Base-by-base conservation (phyloP, 768 basidiomycete genomes). In the Leucocoprinus sp. region DNA sequence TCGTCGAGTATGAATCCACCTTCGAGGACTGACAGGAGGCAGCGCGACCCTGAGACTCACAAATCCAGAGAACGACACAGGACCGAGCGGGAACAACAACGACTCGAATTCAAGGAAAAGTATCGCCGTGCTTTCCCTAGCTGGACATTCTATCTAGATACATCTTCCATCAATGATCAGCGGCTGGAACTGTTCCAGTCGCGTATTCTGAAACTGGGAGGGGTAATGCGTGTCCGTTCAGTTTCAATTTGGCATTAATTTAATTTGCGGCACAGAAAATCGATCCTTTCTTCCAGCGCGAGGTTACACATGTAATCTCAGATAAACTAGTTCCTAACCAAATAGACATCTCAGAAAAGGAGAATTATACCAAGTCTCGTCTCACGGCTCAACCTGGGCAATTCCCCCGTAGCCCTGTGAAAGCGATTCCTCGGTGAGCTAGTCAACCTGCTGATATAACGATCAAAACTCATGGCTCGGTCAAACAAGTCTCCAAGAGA, bases 261-360 rank as follows among this genome's bases (percentile, higher is more conserved):
- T 48, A 33, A 39, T 35, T 41, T 11, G 27, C 19, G 5, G 15
- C 48, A 27, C 56, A 98, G 96, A 71, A 70, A 45, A 76, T 91
- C 45, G 90, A 95, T 40, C 76, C 81, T 50, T 96, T 96, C 71
- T 93, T 97, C 62, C 89, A 86, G 23, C 80, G 73, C 38, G 74
- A 79, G 38, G 78, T 95, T 19, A 93, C 92, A 0, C 95, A 98
- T 65, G 72, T 97, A 51, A 82, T 95, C 58, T 87, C 85, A 43
- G 75, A 84, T 55, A 69, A 71, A 44, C 59, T 66, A 26, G 51
- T 63, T 42, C 63, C 69, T 33, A 21, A 29, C 9, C 44, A 60
- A 39, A 49, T 63, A 15, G 64, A 62, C 49, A 48, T 36, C 15
- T 62, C 66, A 4, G 77, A 84, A 60, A 87, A 88, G 60, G 86